Evolutionary conservation across 1,284 basidiomycete species (phyloP).

Genomic region (Hortiboletus rubellus): DNA sequence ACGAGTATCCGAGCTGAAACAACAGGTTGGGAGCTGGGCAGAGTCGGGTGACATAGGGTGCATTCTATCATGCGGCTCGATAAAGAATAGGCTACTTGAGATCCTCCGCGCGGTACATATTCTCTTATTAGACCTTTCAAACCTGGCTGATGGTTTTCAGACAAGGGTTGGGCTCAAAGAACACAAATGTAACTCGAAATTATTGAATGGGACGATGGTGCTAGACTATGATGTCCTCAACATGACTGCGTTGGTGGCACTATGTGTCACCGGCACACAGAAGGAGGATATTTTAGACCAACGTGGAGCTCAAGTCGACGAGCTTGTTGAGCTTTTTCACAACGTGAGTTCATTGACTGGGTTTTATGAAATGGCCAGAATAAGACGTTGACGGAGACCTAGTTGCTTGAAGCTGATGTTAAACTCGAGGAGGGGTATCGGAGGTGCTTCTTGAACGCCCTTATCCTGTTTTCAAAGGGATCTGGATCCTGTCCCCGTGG

Average conservation of each 20-base stretch:
- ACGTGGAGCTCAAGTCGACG: neutral
- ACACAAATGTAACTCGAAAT: conserved; percentile 22
- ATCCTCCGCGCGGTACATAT: conserved; percentile 18
- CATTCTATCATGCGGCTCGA: conserved; percentile 14
- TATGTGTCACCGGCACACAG: conserved; percentile 11
- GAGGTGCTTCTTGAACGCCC: conserved; percentile 15
- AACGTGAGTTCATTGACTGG: conserved; percentile 12
- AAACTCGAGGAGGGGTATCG: conserved; percentile 19
- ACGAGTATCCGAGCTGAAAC: conserved; percentile 10
- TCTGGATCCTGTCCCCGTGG: conserved; percentile 19
- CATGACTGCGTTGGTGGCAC: conserved; percentile 15
- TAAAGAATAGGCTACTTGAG: conserved; percentile 15
- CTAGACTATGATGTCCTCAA: conserved; percentile 22
- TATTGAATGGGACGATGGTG: conserved; percentile 20
- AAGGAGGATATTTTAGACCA: conserved; percentile 9
- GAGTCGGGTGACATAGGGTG: conserved; percentile 5
- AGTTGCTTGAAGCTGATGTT: conserved; percentile 27
- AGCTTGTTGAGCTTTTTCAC: conserved; percentile 25
- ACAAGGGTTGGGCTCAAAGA: conserved; percentile 2
- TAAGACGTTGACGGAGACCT: conserved; percentile 2
- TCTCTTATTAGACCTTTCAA: neutral
- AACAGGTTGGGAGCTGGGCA: conserved; percentile 9
- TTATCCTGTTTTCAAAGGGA: conserved; percentile 20
- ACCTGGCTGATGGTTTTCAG: conserved; percentile 15
- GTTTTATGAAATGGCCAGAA: neutral